These are phyloP conservation scores for Furcasterigmium sp. DNA, from an alignment of 2,329 filamentous ascomycete genomes.

Conservation along the genomic window DNA sequence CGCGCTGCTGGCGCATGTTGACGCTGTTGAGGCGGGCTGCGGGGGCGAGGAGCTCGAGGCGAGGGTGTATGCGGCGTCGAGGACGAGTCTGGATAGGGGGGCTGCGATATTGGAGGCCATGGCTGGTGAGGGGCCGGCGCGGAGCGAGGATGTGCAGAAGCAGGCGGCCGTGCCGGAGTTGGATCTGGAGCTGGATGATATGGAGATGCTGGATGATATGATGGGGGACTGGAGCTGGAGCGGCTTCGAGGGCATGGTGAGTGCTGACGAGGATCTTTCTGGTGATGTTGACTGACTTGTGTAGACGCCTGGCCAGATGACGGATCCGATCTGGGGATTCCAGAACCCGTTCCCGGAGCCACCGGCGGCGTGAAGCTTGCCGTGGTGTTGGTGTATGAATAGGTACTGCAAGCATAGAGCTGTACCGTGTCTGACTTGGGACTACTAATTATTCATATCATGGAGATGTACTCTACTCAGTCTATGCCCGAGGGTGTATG, in stretches of 20 bases:
- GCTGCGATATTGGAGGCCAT: conserved; percentile 26
- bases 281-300: not conserved
- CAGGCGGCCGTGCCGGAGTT: conserved; percentile 5
- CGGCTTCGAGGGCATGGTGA: conserved; percentile 22
- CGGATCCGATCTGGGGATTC: not conserved
- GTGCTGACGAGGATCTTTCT: conserved; percentile 4
- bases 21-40: conserved; percentile 24
- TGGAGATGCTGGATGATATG: conserved; percentile 9
- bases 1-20: conserved; percentile 28
- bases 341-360: too few relatives aligned
- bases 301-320: not conserved
- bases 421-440: too few relatives aligned
- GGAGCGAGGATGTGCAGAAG: conserved; percentile 4
- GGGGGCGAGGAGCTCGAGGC: conserved; percentile 22
- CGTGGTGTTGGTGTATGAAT: too few relatives aligned
- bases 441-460: too few relatives aligned
- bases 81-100: conserved; percentile 19
- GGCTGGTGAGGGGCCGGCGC: conserved; percentile 16
- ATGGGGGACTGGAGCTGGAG: conserved; percentile 21
- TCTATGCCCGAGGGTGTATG: too few relatives aligned
- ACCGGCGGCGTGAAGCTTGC: too few relatives aligned
- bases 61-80: conserved; percentile 19
- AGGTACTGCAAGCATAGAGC: too few relatives aligned
- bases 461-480: too few relatives aligned
- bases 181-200: conserved; percentile 9